phyloP scores from a whole-genome alignment of 2,329 filamentous ascomycete genomes.

The Xylariaceae sp. region DNA sequence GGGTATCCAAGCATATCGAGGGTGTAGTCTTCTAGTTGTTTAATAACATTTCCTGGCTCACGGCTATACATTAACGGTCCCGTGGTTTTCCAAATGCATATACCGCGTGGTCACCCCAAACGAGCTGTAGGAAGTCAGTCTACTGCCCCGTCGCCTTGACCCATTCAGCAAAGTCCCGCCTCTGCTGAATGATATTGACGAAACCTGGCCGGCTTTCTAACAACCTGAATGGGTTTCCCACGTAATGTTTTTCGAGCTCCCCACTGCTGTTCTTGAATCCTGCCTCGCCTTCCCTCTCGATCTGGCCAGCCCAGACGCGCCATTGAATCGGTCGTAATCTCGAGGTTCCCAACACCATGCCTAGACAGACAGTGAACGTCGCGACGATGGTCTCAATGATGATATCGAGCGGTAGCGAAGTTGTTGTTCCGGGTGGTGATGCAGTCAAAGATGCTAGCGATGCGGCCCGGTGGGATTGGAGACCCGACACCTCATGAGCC shows the following conservation, averaged over 20 bases:
- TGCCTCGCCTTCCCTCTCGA: conserved; percentile 74
- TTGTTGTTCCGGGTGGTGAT: conserved; percentile 44
- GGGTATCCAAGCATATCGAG: too few species aligned
- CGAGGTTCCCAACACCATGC: conserved; percentile 77
- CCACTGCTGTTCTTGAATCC: conserved; percentile 60
- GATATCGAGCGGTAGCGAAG: conserved; percentile 79
- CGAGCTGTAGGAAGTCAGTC: conserved; percentile 1
- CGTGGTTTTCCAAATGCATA: not conserved
- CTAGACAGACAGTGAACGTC: conserved; percentile 77
- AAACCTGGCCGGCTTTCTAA: conserved; percentile 84
- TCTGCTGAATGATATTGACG: conserved; percentile 81
- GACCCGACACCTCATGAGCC: conserved; percentile 84
- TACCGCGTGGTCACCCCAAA: not conserved
- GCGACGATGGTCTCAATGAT: conserved; percentile 82
- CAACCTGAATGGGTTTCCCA: conserved; percentile 77
- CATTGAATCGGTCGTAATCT: conserved; percentile 83
- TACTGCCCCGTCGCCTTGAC: conserved; percentile 58
- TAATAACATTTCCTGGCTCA: too few species aligned
- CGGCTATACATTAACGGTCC: not conserved
- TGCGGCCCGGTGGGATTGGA: conserved; percentile 61
- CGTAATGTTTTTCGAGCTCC: conserved; percentile 69
- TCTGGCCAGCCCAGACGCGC: conserved; percentile 79
- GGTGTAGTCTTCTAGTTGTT: too few species aligned
- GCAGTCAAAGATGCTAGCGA: conserved; percentile 49
- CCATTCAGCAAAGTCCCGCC: conserved; percentile 80